phyloP scores from a whole-genome alignment of 2,329 filamentous ascomycete genomes.

The Fusarium keratoplasticum region DNA sequence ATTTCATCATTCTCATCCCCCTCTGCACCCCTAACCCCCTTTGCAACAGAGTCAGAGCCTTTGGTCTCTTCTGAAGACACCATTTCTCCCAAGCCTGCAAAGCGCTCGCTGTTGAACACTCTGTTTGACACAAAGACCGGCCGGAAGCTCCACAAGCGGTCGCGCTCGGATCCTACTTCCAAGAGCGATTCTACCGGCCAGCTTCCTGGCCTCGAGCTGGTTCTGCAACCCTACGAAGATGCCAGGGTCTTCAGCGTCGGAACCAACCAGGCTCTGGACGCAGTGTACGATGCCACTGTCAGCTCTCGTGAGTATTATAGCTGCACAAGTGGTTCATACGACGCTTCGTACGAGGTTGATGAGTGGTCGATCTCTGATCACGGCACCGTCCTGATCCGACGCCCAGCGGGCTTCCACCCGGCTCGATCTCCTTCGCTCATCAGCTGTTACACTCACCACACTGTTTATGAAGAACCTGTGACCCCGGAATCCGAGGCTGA shows the following conservation, averaged over 20 bases:
- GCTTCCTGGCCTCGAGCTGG: neutral
- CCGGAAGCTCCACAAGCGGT: neutral
- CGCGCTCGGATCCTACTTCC: neutral
- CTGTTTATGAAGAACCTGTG: neutral
- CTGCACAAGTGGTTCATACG: neutral
- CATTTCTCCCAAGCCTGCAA: neutral
- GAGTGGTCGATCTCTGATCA: neutral
- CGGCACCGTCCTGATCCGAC: neutral
- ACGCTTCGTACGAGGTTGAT: neutral
- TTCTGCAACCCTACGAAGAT: neutral
- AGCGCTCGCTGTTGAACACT: neutral
- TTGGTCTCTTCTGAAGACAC: neutral
- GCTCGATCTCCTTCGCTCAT: neutral
- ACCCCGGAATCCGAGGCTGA: neutral
- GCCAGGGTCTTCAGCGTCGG: neutral
- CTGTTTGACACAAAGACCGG: neutral
- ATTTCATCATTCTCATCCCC: neutral
- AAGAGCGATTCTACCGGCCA: neutral
- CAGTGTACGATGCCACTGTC: neutral
- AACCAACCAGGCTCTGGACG: neutral
- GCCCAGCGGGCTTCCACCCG: neutral
- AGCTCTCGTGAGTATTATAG: neutral
- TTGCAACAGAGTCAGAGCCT: neutral
- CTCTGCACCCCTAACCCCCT: slow-evolving; percentile 1
- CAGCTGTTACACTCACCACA: neutral